Evolutionary conservation across 768 basidiomycete genomes (phyloP), one percentile per base, ranked within the genome.

Genomic region (Podaxis sp.): DNA sequence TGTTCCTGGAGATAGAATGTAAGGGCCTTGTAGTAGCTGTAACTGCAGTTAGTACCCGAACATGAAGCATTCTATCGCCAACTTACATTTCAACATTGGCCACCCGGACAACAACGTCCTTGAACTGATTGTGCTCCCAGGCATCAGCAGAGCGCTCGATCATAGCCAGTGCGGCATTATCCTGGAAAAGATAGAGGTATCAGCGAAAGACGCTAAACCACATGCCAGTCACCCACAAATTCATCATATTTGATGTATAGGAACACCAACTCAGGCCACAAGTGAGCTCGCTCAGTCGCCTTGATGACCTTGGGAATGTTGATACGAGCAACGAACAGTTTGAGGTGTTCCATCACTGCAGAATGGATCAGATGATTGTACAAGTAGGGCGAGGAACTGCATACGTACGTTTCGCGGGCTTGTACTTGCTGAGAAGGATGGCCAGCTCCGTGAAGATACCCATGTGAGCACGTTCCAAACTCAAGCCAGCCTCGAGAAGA

Each of bases 71-170:
- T 16, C 14, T 21, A 35, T 4, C 21, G 57, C 10, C 28, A 25
- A 66, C 86, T 62, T 73, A 91, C 91, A 99, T 98, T 77, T 99
- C 97, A 63, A 98, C 85, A 69, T 99, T 99, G 51, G 97, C 96
- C 21, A 91, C 95, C 62, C 95, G 91, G 69, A 98, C 92, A 58
- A 97, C 84, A 60, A 97, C 89, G 67, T 98, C 97, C 82, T 98
- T 98, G 88, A 99, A 99, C 73, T 98, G 96, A 69, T 93, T 95
- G 77, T 99, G 97, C 60, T 99, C 97, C 95, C 95, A 99, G 52
- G 95, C 94, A 73, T 97, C 94, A n/a, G 93, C 85, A 1, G 97
- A 92, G 18, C 95, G 89, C 73, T 99, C 97, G 72, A 98, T 98
- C 95, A 98, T 99, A 3, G 95, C 93, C 65, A 98, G 80, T 38